Base-by-base conservation (phyloP, 2,329 filamentous ascomycete species). In the Phoma sp. region DNA sequence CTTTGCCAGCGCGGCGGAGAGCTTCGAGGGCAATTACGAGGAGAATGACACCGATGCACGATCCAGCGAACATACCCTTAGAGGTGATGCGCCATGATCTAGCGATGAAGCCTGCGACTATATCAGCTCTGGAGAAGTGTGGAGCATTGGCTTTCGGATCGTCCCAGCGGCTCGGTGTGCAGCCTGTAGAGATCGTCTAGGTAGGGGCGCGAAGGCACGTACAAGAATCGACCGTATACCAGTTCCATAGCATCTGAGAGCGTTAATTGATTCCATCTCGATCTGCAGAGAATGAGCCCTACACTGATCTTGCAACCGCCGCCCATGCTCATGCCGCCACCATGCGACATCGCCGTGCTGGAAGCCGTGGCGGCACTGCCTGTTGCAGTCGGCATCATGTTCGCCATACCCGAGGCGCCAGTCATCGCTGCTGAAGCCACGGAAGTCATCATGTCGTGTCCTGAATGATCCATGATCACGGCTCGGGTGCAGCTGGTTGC, bases 1-100 rank as follows among this genome's bases (percentile, higher is more conserved):
- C 89, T 66, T 89, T 88, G 60, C 84, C 82, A 14, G 83, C 67
- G 41, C 90, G 88, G 45, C 91, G 88, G 22, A 95, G 82, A 54
- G 86, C 77, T 69, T 96, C 90, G 62, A 95, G 86, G 3, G 77
- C 64, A 52, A 93, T 80, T 59, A 89, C 88, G 52, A 96, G 86
- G 10, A 88, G 77, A 60, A 93, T 79, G 30, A 92, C 87, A 51
- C 89, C 90, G 68, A 96, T 89, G 77, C 90, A 95, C 48, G 87
- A 90, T 29, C 88, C 90, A 44, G 88, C 90, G 68, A 96, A 95
- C 82, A 88, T 88, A 70, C 83, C 86, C 25, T 73, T 77, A 9
- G 86, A 87, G 11, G 78, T 87, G 69, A 92, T 83, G 66, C 85
- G 86, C 90, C 90, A 96, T 27, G 82, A 79, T 4, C 70, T 62